Base-by-base conservation (phyloP, 2,329 filamentous ascomycete species). In the Diaporthe australafricana region DNA sequence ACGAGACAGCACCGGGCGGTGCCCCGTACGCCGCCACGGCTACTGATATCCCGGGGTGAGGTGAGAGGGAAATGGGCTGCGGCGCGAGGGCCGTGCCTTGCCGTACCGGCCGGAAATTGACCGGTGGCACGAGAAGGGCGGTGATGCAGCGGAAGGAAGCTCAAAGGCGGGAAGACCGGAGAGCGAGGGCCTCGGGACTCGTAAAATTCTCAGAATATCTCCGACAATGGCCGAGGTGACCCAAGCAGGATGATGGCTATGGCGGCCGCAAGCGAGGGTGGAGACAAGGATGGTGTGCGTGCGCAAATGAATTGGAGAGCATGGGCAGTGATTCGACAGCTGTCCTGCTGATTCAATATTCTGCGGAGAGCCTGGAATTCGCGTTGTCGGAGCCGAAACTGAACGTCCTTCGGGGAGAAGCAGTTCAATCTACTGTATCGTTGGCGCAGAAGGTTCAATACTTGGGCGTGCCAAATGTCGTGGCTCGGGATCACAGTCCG, bases 11-110 rank as follows among this genome's bases (percentile, higher is more conserved):
- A 72, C 71, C 68, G 47, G 68, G 40, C 75, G 77, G 75, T 73
- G 77, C 72, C 73, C 78, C 77, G 79, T 79, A 80, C 74, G 78
- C 78, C 79, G 80, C 81, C 79, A 82, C 80, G 74, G 77, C 78
- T 79, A 77, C 78, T 75, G 73, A 73, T 72, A 70, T 62, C 73
- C 56, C 67, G 75, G 77, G 77, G 73, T 76, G 72, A 68, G 77
- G 73, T 76, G 72, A 68, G 67, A 74, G 74, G 77, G 70, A 75
- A 72, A 74, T 70, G 60, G 53, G 32, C 69, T 48, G 45, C 38
- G 32, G 55, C 32, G 32, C 53, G 50, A 60, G 53, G 67, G 67
- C 67, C 67, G 67, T 69, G 67, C 67, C 67, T 53, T 60, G 45
- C 45, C 60, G 60, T 48, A 50, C 45, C 60, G 60, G 60, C 35